Base-by-base conservation (phyloP, 257 asterid genomes). In the Fraxinus quadrangulata region DNA sequence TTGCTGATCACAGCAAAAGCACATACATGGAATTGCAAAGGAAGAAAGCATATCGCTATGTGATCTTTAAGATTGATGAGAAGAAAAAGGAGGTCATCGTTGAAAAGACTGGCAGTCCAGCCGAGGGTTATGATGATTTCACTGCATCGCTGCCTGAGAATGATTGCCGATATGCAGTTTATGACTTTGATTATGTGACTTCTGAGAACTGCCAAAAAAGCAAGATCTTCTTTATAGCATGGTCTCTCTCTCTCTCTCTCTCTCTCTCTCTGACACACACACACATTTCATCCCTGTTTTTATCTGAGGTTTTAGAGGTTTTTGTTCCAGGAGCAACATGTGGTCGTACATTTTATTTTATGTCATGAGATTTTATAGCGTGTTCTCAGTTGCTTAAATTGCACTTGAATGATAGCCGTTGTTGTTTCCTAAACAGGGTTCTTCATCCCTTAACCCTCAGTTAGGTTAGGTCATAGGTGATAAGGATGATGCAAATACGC, bases 11-110 rank as follows among this genome's bases (percentile, higher is more conserved):
- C n/a, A 63, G 74, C 74, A 70, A 70, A 39, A 70, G 54, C 30
- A 70, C 74, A 37, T 70, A 16, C 49, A 70, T 70, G 74, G 74
- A 70, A 37, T 40, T 70, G 74, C 74, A 70, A 13, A 70, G 74
- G 26, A 70, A 70, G 74, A 70, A 70, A 19, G 74, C 30, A 2
- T 24, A 36, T 40, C 74, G 74, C 30, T 70, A 70, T 37, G 16
- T 24, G 69, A 63, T 63, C 2, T 63, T 63, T 26, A 63, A 63
- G 69, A 63, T 63, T 63, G 69, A 63, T 36, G 74, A 70, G 56
- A 70, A 70, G 47, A 70, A 70, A 70, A 36, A 37, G 30, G 74
- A 70, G 56, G 74, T 70, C 17, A 0, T 70, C 5, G 74, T 70
- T 36, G 74, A 70, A 70, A 70, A 70, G 74, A 70, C 56, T 7